A percentile compares a stretch with the other conserved stretches of the same genome.
Evolutionary conservation across 2,329 filamentous ascomycete species (phyloP).

Genomic region (Aspergillus alliaceus): DNA sequence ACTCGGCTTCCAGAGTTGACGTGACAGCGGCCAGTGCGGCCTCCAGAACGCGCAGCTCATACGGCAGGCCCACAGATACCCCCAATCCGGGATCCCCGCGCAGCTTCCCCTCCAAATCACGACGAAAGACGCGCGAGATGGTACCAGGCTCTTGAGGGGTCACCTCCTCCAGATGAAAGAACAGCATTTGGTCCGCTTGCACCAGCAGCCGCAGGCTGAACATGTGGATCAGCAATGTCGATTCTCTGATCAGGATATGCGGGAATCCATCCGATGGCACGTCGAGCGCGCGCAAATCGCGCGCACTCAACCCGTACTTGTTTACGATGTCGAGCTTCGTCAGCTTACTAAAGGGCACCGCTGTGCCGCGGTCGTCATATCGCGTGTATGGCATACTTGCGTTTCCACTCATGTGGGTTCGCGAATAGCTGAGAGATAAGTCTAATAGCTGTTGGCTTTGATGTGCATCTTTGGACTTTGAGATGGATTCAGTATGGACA

Average conservation of each 20-base stretch:
- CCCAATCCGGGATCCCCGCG: constrained; percentile 16
- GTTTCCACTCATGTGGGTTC: constrained; percentile 2
- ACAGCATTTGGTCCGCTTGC: constrained; percentile 30
- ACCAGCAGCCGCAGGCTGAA: constrained; percentile 39
- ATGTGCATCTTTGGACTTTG: background rate
- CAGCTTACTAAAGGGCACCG: background rate
- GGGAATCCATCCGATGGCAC: constrained; percentile 34
- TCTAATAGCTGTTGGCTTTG: background rate
- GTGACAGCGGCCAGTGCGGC: constrained; percentile 35
- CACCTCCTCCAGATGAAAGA: constrained; percentile 25
- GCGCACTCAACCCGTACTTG: constrained; percentile 23
- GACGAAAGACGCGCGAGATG: constrained; percentile 24
- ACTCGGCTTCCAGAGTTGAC: constrained; percentile 34
- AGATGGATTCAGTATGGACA: background rate
- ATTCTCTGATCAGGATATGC: constrained; percentile 34
- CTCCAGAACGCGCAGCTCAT: constrained; percentile 33
- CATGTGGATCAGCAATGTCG: constrained; percentile 35
- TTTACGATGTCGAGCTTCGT: constrained; percentile 21
- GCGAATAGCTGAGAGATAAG: background rate
- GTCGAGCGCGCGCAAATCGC: constrained; percentile 36
- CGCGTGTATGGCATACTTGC: constrained; percentile 3
- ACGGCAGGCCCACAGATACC: constrained; percentile 24
- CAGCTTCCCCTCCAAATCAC: constrained; percentile 28
- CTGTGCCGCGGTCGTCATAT: background rate
- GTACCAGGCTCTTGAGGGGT: constrained; percentile 6